A percentile compares a stretch with the other conserved stretches of the same genome.
These are phyloP conservation scores for Colletotrichum lindemuthianum DNA, from an alignment of 2,329 filamentous ascomycete species.

Conservation along the genomic window DNA sequence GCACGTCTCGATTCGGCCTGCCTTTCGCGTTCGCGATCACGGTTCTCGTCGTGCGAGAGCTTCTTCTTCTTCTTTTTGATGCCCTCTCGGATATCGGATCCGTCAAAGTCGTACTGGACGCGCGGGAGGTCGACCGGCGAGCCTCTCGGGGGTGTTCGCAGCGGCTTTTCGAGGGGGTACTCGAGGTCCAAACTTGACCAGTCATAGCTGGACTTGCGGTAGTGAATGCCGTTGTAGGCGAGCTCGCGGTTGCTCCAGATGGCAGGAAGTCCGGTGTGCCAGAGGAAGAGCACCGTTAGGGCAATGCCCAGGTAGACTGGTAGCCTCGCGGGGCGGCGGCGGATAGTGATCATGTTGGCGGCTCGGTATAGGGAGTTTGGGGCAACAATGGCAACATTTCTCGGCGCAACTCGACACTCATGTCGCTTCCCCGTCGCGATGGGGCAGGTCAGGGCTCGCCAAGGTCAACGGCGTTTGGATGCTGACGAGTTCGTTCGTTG, in stretches of 20 bases:
- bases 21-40: conserved; percentile 28
- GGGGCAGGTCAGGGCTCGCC: neutral
- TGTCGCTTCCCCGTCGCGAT: conserved; percentile 21
- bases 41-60: conserved; percentile 48
- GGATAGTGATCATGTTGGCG: conserved; percentile 37
- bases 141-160: conserved; percentile 48
- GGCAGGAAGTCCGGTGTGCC: conserved; percentile 26
- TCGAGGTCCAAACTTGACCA: conserved; percentile 48
- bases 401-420: conserved; percentile 25
- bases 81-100: conserved; percentile 28
- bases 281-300: conserved; percentile 25
- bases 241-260: conserved; percentile 18
- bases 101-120: conserved; percentile 45
- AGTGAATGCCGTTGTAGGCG: conserved; percentile 26
- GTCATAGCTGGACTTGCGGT: conserved; percentile 45
- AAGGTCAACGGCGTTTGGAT: neutral
- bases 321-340: conserved; percentile 33
- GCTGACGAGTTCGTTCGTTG: neutral
- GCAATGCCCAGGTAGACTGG: conserved; percentile 32
- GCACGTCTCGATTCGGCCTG: conserved; percentile 47
- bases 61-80: conserved; percentile 35
- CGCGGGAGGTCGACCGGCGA: conserved; percentile 39
- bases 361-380: conserved; percentile 20
- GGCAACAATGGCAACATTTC: conserved; percentile 32
- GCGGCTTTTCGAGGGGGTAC: conserved; percentile 45